Evolutionary conservation across 2,329 filamentous ascomycete genomes (phyloP), one percentile per base, ranked within the genome.

Genomic region (Cladophialophora yegresii): DNA sequence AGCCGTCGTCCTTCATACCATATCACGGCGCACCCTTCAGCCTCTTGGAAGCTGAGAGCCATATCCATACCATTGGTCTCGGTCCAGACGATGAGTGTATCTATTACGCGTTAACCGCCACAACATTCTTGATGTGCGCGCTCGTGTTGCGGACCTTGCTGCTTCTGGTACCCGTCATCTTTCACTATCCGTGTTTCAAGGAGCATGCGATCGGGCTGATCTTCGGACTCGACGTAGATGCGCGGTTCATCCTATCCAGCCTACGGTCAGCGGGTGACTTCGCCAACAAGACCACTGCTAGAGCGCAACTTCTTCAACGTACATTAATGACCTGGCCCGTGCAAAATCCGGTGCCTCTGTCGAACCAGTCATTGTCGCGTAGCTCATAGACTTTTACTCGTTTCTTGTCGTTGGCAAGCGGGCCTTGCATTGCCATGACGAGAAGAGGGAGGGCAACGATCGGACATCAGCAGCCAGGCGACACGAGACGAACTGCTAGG

Each of bases 321-420:
- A 95, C 90, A 77, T 87, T 84, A 69, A 88, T 80, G 69, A 90
- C 85, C 69, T 87, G 84, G 54, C 93, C 92, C 65, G 87, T 91
- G 77, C 95, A 98, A 78, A 97, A 97, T 68, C 95, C 95, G 54
- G 95, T 99, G 69, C 95, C 95, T 74, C 93, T 86, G 80, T 99
- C 95, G 77, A 93, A 97, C 95, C 95, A 99, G 86, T 98, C 95
- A 84, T 96, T 96, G 80, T 96, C 92, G 78, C 91, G 92, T 74
- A 99, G 85, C 82, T 98, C 95, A 79, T 99, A 99, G 76, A 99
- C 95, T 84, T 99, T 99, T 79, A 98, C 95, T 84, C 95, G 76
- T 74, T 81, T 82, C 73, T 79, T 80, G 76, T 81, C 80, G 74
- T 79, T 79, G 72, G 79, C 75, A 71, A 78, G 76, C 72, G 79